A percentile compares a stretch with the other conserved stretches of the same genome.
These are phyloP conservation scores for Fraxinus latifolia DNA, from an alignment of 305 asterid species.

Conservation along the genomic window DNA sequence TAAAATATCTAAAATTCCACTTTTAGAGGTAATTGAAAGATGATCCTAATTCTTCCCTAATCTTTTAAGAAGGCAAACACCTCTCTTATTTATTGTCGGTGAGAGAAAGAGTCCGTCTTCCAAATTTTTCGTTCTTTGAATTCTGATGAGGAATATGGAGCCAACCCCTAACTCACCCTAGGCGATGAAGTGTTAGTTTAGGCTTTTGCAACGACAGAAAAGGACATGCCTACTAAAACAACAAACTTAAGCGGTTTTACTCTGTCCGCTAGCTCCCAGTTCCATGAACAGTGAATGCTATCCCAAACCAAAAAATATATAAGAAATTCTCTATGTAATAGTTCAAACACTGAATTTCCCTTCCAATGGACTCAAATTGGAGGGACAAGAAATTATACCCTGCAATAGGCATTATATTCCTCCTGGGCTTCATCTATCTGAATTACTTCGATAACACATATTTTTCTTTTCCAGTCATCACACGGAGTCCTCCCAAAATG, in stretches of 20 bases:
- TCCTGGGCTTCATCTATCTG: constrained; percentile 32
- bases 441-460: constrained; percentile 31
- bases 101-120: background rate
- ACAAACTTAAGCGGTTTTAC: background rate
- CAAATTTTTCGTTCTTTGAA: background rate
- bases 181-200: background rate
- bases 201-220: background rate
- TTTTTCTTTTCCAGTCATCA: constrained; percentile 31
- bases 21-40: background rate
- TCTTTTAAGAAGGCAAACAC: background rate
- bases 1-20: too few relatives aligned
- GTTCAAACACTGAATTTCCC: background rate
- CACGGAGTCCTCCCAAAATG: constrained; percentile 37
- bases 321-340: background rate
- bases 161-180: background rate
- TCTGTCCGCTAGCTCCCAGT: background rate
- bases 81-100: background rate
- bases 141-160: background rate
- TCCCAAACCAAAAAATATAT: background rate
- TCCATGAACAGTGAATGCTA: background rate
- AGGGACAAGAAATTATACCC: constrained; percentile 38
- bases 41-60: background rate
- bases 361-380: constrained; percentile 39
- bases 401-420: constrained; percentile 30
- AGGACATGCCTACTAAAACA: background rate